Percentiles rank a stretch among this genome's conserved stretches.
Evolutionary conservation across 2,329 filamentous ascomycete genomes (phyloP).

Genomic region (Colletotrichum somersetense): DNA sequence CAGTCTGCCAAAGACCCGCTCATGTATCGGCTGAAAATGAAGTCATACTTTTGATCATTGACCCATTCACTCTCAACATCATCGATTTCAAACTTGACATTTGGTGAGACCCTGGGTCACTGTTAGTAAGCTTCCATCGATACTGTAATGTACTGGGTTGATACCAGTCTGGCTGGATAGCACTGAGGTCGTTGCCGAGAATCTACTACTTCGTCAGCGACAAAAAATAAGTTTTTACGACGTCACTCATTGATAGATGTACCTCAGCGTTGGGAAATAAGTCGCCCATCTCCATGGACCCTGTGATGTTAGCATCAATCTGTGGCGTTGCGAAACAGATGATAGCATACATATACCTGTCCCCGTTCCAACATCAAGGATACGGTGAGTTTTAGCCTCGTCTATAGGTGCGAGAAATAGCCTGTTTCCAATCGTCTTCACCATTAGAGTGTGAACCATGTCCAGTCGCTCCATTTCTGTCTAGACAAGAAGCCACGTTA

Average conservation of each 20-base stretch:
- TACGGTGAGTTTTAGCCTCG: constrained; percentile 48
- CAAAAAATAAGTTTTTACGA: too few species aligned
- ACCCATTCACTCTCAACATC: constrained; percentile 68
- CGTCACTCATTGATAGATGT: not conserved
- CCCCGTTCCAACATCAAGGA: constrained; percentile 60
- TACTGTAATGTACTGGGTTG: too few species aligned
- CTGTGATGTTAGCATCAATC: constrained; percentile 19
- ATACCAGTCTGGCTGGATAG: constrained; percentile 35
- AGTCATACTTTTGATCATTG: constrained; percentile 50
- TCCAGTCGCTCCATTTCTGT: constrained; percentile 30
- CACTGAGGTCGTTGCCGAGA: constrained; percentile 49
- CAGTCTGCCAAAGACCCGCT: constrained; percentile 20
- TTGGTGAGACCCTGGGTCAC: constrained; percentile 65
- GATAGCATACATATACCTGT: constrained; percentile 54
- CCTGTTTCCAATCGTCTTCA: constrained; percentile 15
- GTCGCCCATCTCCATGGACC: constrained; percentile 57
- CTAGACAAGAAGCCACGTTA: too few species aligned
- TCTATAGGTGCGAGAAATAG: constrained; percentile 45
- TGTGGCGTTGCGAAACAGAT: too few species aligned
- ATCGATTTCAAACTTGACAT: constrained; percentile 75
- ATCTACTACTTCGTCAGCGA: constrained; percentile 54
- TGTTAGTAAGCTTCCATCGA: too few species aligned
- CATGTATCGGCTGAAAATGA: constrained; percentile 47
- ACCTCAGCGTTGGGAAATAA: constrained; percentile 48
- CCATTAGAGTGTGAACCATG: constrained; percentile 13